These are phyloP conservation scores for Flaveria bidentis DNA, from an alignment of 129 eudicot genomes.

Conservation along the genomic window DNA sequence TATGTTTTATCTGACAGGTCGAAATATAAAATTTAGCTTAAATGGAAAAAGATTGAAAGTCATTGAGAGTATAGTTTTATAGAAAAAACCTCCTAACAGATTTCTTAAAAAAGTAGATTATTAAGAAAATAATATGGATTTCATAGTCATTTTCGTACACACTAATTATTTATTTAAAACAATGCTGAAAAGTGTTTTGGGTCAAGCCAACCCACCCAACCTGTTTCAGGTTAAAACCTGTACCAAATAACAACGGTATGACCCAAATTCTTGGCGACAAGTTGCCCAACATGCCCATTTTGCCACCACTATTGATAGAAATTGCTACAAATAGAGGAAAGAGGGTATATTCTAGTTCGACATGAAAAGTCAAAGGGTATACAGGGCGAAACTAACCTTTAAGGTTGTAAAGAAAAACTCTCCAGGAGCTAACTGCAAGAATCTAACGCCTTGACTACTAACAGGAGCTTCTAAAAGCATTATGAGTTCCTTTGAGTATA, in stretches of 20 bases:
- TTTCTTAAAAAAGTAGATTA: background rate
- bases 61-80: background rate
- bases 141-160: background rate
- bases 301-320: background rate
- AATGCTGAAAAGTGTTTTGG: too few species aligned
- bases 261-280: too few species aligned
- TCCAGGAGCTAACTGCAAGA: slow-evolving; percentile 93
- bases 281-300: background rate
- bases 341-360: slow-evolving; percentile 6
- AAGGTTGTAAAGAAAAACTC: slow-evolving; percentile 96
- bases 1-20: background rate
- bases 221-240: too few species aligned
- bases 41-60: background rate
- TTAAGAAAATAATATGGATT: background rate
- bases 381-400: slow-evolving; percentile 49
- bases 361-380: slow-evolving; percentile 4
- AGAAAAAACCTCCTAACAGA: background rate
- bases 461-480: slow-evolving; percentile 96
- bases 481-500: slow-evolving; percentile 84
- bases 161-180: too few species aligned
- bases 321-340: background rate
- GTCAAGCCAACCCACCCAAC: too few species aligned
- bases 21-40: background rate
- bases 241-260: too few species aligned
- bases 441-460: slow-evolving; percentile 85